Base-by-base conservation (phyloP, 1,284 basidiomycete genomes). In the Agroathelia rolfsii region DNA sequence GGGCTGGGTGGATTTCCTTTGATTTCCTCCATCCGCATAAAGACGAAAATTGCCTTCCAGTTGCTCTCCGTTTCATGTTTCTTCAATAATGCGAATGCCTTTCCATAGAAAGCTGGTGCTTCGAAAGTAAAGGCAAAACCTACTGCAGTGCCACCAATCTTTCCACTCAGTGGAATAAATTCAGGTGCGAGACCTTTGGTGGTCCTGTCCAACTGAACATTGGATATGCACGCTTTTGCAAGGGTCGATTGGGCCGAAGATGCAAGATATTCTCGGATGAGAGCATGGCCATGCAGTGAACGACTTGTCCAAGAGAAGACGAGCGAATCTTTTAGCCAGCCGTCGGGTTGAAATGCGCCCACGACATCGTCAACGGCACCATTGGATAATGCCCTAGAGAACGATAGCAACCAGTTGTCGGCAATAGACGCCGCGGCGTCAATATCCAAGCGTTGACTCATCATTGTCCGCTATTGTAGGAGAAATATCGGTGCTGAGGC, bases 81-180 rank as follows among this genome's bases (percentile, higher is more conserved):
- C 4, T 53, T 41, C 15, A 69, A 52, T 6, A 52, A 51, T 6
- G 58, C 50, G 18, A 52, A 58, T 1, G 64, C 66, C 21, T 49
- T 52, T 2, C 62, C 64, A 33, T 42, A 43, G 2, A 53, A 53
- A 8, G 52, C 39, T 3, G 45, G 44, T 3, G 61, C 66, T 26
- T 60, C 54, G 42, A 66, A 69, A 1, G 46, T 54, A 46, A 69
- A 62, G 3, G 54, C 58, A 9, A 51, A 45, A 12, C 51, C 46
- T 3, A 64, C 50, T n/a, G n/a, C n/a, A n/a, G n/a, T n/a, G n/a
- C n/a, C n/a, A n/a, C n/a, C n/a, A n/a, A n/a, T n/a, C n/a, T n/a
- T n/a, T n/a, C n/a, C n/a, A n/a, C n/a, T n/a, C n/a, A n/a, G n/a
- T n/a, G n/a, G n/a, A n/a, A n/a, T n/a, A n/a, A n/a, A n/a, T n/a